Evolutionary conservation across 1,284 basidiomycete genomes (phyloP).

Genomic region (Entoloma clypeatum): DNA sequence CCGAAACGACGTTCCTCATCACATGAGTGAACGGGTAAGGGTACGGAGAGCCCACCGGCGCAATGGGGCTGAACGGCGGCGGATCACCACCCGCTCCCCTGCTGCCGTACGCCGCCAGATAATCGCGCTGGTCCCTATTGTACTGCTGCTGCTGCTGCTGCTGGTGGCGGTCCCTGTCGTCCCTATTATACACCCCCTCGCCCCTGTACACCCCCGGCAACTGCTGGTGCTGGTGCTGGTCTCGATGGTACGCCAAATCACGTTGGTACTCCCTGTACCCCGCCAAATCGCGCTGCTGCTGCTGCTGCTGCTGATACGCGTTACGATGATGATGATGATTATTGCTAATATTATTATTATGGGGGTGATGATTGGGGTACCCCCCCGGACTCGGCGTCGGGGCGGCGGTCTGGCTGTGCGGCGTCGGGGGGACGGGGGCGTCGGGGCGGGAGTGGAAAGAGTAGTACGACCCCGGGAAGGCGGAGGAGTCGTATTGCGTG

Average conservation of each 20-base stretch:
- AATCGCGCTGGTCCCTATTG: slow-evolving; percentile 7
- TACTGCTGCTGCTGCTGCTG: background rate
- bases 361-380: slow-evolving; percentile 21
- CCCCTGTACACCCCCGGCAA: too few species aligned
- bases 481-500: slow-evolving; percentile 51
- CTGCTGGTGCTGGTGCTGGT: too few species aligned
- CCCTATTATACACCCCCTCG: too few species aligned
- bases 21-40: slow-evolving; percentile 73
- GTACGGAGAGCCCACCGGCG: slow-evolving; percentile 64
- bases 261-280: too few species aligned
- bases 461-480: slow-evolving; percentile 55
- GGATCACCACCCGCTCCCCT: slow-evolving; percentile 31
- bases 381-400: slow-evolving; percentile 61
- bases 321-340: too few species aligned
- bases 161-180: background rate
- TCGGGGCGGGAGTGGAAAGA: slow-evolving; percentile 60
- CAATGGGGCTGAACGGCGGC: slow-evolving; percentile 45
- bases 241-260: too few species aligned
- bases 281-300: too few species aligned
- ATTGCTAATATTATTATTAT: background rate
- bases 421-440: slow-evolving; percentile 72
- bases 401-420: slow-evolving; percentile 67
- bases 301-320: too few species aligned
- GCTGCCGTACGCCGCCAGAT: slow-evolving; percentile 24
- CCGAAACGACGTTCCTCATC: slow-evolving; percentile 44